phyloP scores from a whole-genome alignment of 1,284 basidiomycete genomes.

The Binderoboletus segoi region DNA sequence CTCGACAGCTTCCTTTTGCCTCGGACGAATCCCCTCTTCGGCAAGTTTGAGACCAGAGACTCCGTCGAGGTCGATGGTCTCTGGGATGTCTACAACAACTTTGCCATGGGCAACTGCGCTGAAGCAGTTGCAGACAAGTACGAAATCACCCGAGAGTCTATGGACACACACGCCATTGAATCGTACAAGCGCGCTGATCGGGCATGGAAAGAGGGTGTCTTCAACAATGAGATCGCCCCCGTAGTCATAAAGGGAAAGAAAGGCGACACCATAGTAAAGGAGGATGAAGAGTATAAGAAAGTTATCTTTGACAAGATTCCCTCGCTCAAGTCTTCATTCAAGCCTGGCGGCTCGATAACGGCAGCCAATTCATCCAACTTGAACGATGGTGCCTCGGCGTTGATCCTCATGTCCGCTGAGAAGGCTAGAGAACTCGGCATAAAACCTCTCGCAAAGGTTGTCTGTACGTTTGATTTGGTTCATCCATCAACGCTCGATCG shows the following conservation, averaged over 20 bases:
- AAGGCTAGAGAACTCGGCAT: slow-evolving; percentile 88
- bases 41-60: slow-evolving; percentile 87
- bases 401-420: slow-evolving; percentile 90
- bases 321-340: slow-evolving; percentile 86
- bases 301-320: slow-evolving; percentile 93
- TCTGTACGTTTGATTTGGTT: slow-evolving; percentile 61
- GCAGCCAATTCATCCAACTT: slow-evolving; percentile 96
- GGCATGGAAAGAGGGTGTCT: slow-evolving; percentile 87
- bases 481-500: slow-evolving; percentile 4
- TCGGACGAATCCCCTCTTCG: slow-evolving; percentile 86
- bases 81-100: slow-evolving; percentile 95
- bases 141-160: slow-evolving; percentile 81
- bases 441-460: slow-evolving; percentile 88
- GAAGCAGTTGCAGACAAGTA: slow-evolving; percentile 87
- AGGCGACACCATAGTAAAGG: slow-evolving; percentile 85
- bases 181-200: slow-evolving; percentile 92
- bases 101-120: slow-evolving; percentile 96
- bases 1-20: slow-evolving; percentile 87
- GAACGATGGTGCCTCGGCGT: slow-evolving; percentile 96
- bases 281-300: slow-evolving; percentile 99
- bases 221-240: slow-evolving; percentile 88
- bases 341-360: slow-evolving; percentile 87
- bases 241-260: slow-evolving; percentile 95
- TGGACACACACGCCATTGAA: slow-evolving; percentile 90
- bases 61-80: slow-evolving; percentile 93